Evolutionary conservation across 176 grass and related monocot genomes (phyloP).

Genomic region (Otatea glauca): DNA sequence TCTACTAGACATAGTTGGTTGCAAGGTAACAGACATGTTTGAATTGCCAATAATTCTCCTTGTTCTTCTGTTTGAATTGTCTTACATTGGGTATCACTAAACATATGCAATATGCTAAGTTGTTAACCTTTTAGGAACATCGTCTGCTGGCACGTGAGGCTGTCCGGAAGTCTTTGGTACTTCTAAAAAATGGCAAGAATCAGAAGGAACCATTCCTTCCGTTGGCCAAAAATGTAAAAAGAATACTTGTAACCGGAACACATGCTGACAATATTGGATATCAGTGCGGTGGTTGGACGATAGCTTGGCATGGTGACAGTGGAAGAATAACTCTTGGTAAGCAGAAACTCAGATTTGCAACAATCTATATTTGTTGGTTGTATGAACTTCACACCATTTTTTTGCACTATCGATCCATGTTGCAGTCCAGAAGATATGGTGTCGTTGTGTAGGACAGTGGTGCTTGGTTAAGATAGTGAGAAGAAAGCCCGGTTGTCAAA

Average conservation of each 20-base stretch:
- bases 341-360: neutral
- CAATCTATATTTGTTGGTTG: neutral
- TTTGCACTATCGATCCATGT: neutral
- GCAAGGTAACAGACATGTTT: slow-evolving; percentile 58
- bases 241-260: slow-evolving; percentile 72
- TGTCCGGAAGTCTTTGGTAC: slow-evolving; percentile 85
- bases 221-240: slow-evolving; percentile 74
- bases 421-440: neutral
- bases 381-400: slow-evolving; percentile 1
- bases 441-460: neutral
- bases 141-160: slow-evolving; percentile 72
- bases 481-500: neutral
- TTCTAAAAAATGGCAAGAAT: slow-evolving; percentile 93
- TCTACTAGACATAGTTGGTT: slow-evolving; percentile 65
- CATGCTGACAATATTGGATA: slow-evolving; percentile 92
- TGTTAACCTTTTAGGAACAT: slow-evolving; percentile 64
- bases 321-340: slow-evolving; percentile 80
- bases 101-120: slow-evolving; percentile 9
- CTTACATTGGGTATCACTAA: neutral
- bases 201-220: slow-evolving; percentile 70
- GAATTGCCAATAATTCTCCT: neutral
- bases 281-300: slow-evolving; percentile 97
- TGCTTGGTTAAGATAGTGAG: slow-evolving; percentile 9
- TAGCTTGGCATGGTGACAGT: slow-evolving; percentile 73
- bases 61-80: slow-evolving; percentile 10